Evolutionary conservation across 2,329 filamentous ascomycete genomes (phyloP).

Genomic region (Aspergillus hiratsukae): DNA sequence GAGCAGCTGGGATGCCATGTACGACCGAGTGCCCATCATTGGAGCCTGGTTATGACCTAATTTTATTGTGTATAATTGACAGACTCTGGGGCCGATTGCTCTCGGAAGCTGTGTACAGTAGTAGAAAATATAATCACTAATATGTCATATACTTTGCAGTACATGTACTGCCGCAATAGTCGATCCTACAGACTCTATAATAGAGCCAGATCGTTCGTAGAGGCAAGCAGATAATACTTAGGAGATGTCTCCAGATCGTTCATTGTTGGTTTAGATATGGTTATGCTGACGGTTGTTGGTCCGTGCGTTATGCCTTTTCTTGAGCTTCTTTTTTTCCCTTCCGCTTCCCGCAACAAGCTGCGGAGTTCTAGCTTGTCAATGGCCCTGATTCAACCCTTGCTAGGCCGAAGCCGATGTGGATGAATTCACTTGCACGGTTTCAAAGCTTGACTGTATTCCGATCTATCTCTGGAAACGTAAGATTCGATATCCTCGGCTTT

Average conservation of each 20-base stretch:
- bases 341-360: not conserved
- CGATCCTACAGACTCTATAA: not conserved
- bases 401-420: not conserved
- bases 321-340: not conserved
- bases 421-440: not conserved
- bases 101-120: not conserved
- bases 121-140: not conserved
- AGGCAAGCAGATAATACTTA: not conserved
- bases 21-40: slow-evolving; percentile 55
- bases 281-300: not conserved
- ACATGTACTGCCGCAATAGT: not conserved
- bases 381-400: not conserved
- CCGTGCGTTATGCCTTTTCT: not conserved
- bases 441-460: not conserved
- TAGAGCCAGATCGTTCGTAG: not conserved
- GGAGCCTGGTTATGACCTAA: slow-evolving; percentile 45
- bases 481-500: not conserved
- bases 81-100: not conserved
- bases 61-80: not conserved
- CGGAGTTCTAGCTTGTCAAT: not conserved
- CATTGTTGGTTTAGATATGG: not conserved
- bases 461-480: not conserved
- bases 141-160: not conserved
- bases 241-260: too few species aligned
- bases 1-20: slow-evolving; percentile 73